Percentiles rank a stretch among this genome's conserved stretches.
Evolutionary conservation across 257 asterid genomes (phyloP).

Genomic region (Cinchona pubescens): DNA sequence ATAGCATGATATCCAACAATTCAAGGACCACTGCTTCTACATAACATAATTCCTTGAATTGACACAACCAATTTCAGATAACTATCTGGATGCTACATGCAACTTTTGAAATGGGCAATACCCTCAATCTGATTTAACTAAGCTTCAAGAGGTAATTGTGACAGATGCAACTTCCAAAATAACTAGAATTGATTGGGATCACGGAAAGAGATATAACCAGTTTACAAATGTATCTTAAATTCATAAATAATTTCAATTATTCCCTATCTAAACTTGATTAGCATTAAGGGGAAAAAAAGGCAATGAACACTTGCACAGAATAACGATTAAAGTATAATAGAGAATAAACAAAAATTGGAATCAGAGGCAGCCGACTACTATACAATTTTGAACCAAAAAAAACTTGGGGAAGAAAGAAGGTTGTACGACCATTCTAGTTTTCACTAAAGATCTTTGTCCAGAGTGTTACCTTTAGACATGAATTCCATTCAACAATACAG

Average conservation of each 20-base stretch:
- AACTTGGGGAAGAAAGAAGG: not conserved
- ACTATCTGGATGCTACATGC: not conserved
- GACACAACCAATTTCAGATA: slow-evolving; percentile 5
- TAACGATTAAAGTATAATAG: not conserved
- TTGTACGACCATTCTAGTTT: not conserved
- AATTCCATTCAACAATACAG: not conserved
- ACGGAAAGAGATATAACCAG: not conserved
- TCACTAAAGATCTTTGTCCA: not conserved
- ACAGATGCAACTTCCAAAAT: not conserved
- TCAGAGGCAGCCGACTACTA: not conserved
- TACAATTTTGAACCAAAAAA: not conserved
- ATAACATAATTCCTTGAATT: not conserved
- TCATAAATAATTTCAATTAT: not conserved
- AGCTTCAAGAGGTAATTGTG: not conserved
- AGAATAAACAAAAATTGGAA: not conserved
- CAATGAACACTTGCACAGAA: not conserved
- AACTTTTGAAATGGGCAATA: not conserved
- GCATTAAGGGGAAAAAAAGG: not conserved
- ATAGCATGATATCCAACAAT: not conserved
- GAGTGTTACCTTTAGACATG: not conserved
- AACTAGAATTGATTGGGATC: not conserved
- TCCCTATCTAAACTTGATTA: not conserved
- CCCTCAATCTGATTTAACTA: not conserved
- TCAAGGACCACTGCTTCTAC: not conserved
- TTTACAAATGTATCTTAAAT: not conserved